Base-by-base conservation (phyloP, 495 filamentous ascomycete species). In the Talaromyces proteolyticus region DNA sequence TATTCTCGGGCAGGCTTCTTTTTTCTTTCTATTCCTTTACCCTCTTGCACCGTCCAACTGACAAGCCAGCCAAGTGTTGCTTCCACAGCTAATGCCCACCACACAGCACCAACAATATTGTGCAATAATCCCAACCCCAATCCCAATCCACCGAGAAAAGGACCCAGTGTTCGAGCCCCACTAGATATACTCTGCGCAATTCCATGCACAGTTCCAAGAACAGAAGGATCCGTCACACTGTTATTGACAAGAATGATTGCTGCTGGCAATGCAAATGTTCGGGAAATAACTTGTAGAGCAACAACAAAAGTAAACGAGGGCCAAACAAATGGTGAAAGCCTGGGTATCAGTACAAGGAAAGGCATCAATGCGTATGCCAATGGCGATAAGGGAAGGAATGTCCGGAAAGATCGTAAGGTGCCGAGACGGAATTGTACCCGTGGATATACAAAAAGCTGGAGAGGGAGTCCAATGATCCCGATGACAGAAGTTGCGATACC, bases 391-490 rank as follows among this genome's bases (percentile, higher is more conserved):
- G 77, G 69, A 4, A 87, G 61, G 42, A 80, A 76, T 7, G 76
- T 59, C 34, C 76, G 73, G 57, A 86, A 84, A 7, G 77, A 78
- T 1, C 65, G 69, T 4, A 84, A 65, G 0, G 85, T 85, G 18
- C 88, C 86, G 0, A 89, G 67, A 3, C 72, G 69, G 16, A 67
- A 64, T 40, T 80, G 77, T 19, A 89, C 57, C 2, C 65, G 65
- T 1, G 86, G 85, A 61, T 90, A 91, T 48, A 91, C 56, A 47
- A 86, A 76, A 3, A 88, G 74, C 58, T 90, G 86, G 1, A 89
- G 59, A 12, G 80, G 66, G 19, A 91, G 81, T 6, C 86, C 85
- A 37, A 85, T 76, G 52, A 85, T 57, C 4, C 86, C 87, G 26
- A 88, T 82, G n/a, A 81, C 69, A 0, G 83, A 80, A 2, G 88